Base-by-base conservation (phyloP, 192 early-diverging fungal genomes). In the Chytriomyces confervae region DNA sequence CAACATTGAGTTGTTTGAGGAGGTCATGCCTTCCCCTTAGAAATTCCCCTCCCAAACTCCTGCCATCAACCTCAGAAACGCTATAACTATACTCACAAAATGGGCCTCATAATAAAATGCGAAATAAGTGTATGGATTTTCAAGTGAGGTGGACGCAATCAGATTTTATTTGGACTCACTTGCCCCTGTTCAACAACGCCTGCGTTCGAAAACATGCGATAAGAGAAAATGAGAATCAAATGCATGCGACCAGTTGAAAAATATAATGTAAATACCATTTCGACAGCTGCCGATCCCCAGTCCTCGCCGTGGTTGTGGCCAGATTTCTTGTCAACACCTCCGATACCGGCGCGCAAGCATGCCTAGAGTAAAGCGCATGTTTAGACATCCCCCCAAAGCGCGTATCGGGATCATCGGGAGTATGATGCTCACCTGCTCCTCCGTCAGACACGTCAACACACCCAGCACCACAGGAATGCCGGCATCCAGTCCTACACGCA, bases 291-390 rank as follows among this genome's bases (percentile, higher is more conserved):
- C 18, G 89, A 81, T 18, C 90, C 98, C 98, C 98, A 99, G 78
- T 99, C 97, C 47, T 87, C 79, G 50, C 95, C 98, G 82, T 99
- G 98, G 86, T 99, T 98, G 82, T 98, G 97, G 4, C 92, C 92
- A 18, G 43, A n/a, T 36, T 91, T 86, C 13, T 82, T 77, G 47
- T 85, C 91, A 5, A 61, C 72, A 8, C 86, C 84, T 20, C 88
- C 79, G 62, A 91, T 79, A 1, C 94, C 96, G 5, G 96, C 91
- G 44, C 98, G 85, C 76, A 87, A 87, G 83, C 92, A 86, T 0
- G 96, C 97, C 72, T 74, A 16, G 11, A 27, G 24, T 23, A 11
- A n/a, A 48, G 66, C 46, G 45, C 47, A 29, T 8, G 11, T n/a
- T n/a, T n/a, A n/a, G n/a, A n/a, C n/a, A n/a, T n/a, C n/a, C n/a